phyloP scores from a whole-genome alignment of 1,284 basidiomycete genomes.

The Pseudomicrostroma phylloplanum region DNA sequence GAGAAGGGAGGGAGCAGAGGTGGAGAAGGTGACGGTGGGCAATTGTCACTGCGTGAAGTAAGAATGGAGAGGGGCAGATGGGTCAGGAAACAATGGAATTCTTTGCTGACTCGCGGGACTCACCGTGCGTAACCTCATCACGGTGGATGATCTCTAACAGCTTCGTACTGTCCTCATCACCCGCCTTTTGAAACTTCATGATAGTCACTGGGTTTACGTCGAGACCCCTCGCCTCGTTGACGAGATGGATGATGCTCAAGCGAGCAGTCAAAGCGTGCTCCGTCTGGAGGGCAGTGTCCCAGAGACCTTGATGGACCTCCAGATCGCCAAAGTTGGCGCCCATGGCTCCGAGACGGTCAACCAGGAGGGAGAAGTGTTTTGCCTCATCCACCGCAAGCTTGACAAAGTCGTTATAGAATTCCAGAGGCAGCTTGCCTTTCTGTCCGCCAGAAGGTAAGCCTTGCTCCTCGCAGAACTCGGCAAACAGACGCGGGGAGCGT shows the following conservation, averaged over 20 bases:
- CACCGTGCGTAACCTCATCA: constrained; percentile 70
- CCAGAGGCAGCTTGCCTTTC: constrained; percentile 30
- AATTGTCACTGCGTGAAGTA: constrained; percentile 55
- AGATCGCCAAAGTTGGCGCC: constrained; percentile 66
- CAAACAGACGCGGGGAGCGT: constrained; percentile 52
- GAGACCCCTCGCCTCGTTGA: constrained; percentile 78
- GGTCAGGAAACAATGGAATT: too few relatives aligned
- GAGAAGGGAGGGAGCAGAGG: constrained; percentile 59
- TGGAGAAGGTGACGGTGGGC: constrained; percentile 80
- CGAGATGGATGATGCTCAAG: constrained; percentile 71
- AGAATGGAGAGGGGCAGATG: too few relatives aligned
- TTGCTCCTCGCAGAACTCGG: constrained; percentile 16
- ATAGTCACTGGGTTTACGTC: constrained; percentile 76
- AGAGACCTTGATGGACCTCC: constrained; percentile 56
- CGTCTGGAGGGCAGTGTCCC: constrained; percentile 73
- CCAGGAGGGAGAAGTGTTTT: constrained; percentile 59
- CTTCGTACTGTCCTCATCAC: constrained; percentile 66
- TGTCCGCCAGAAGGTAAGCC: background rate
- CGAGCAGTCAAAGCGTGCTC: constrained; percentile 66
- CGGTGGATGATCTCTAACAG: constrained; percentile 69
- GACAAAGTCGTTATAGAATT: constrained; percentile 50
- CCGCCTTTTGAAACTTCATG: constrained; percentile 64
- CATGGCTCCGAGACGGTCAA: constrained; percentile 56
- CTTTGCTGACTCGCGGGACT: too few relatives aligned
- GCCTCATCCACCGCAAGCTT: constrained; percentile 68